These are phyloP conservation scores for Trapa bicornis DNA, from an alignment of 345 rosid species.

Conservation along the genomic window DNA sequence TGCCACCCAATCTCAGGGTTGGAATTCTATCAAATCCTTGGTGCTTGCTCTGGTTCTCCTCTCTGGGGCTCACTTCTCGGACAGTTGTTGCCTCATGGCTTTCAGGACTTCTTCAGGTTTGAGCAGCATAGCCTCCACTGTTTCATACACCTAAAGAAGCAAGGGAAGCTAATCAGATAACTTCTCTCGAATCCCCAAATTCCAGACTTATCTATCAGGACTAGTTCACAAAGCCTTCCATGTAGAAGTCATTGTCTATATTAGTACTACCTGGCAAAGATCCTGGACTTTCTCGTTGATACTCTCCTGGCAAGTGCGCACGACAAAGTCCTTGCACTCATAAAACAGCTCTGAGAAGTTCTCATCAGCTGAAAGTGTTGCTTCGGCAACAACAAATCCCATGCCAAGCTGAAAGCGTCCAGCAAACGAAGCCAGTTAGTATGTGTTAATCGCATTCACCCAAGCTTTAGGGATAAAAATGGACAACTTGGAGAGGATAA, in stretches of 20 bases:
- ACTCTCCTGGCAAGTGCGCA: conserved; percentile 46
- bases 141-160: conserved; percentile 52
- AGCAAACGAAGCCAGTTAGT: neutral
- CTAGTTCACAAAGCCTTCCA: neutral
- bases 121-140: conserved; percentile 54
- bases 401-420: conserved; percentile 40
- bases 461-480: neutral
- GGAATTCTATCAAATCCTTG: neutral
- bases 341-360: conserved; percentile 51
- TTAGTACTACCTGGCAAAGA: conserved; percentile 52
- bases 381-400: conserved; percentile 54
- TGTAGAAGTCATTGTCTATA: neutral
- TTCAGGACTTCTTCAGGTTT: conserved; percentile 58
- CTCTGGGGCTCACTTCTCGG: too few species aligned
- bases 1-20: neutral
- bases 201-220: neutral
- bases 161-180: neutral
- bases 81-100: conserved; percentile 23
- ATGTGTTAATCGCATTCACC: neutral
- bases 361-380: conserved; percentile 29
- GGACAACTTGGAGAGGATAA: neutral
- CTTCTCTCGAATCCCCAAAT: neutral
- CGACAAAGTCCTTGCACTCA: conserved; percentile 67
- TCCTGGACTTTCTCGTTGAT: conserved; percentile 58
- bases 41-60: neutral